phyloP scores from a whole-genome alignment of 306 rosid genomes.

The Citrullus mucosospermus region DNA sequence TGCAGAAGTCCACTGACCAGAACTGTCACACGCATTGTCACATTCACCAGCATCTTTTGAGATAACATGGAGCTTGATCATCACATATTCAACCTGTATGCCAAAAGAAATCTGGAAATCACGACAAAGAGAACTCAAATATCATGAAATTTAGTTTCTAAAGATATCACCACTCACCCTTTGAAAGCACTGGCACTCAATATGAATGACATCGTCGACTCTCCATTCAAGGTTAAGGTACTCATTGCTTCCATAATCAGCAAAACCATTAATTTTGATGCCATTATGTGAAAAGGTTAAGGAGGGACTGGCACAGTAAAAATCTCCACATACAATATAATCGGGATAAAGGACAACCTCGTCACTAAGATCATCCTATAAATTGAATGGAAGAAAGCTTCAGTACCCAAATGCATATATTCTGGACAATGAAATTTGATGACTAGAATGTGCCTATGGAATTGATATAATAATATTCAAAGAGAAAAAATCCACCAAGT shows the following conservation, averaged over 20 bases:
- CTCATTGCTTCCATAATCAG: slow-evolving; percentile 26
- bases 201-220: slow-evolving; percentile 45
- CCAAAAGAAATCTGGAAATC: slow-evolving; percentile 18
- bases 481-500: background rate
- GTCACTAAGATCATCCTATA: slow-evolving; percentile 45
- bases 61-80: slow-evolving; percentile 48
- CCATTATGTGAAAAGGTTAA: slow-evolving; percentile 47
- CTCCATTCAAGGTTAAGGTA: slow-evolving; percentile 55
- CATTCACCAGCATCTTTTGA: slow-evolving; percentile 33
- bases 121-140: slow-evolving; percentile 10
- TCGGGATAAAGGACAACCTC: slow-evolving; percentile 77
- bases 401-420: background rate
- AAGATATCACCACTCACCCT: slow-evolving; percentile 43
- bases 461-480: background rate
- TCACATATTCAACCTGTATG: slow-evolving; percentile 45
- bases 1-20: slow-evolving; percentile 41
- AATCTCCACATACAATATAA: slow-evolving; percentile 57
- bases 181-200: slow-evolving; percentile 42
- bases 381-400: slow-evolving; percentile 16
- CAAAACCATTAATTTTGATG: slow-evolving; percentile 49
- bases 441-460: background rate
- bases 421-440: background rate
- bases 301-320: slow-evolving; percentile 38
- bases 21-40: slow-evolving; percentile 21
- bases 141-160: slow-evolving; percentile 2